These are phyloP conservation scores for Chenopodium formosanum DNA, from an alignment of 148 eudicot species.

Conservation along the genomic window DNA sequence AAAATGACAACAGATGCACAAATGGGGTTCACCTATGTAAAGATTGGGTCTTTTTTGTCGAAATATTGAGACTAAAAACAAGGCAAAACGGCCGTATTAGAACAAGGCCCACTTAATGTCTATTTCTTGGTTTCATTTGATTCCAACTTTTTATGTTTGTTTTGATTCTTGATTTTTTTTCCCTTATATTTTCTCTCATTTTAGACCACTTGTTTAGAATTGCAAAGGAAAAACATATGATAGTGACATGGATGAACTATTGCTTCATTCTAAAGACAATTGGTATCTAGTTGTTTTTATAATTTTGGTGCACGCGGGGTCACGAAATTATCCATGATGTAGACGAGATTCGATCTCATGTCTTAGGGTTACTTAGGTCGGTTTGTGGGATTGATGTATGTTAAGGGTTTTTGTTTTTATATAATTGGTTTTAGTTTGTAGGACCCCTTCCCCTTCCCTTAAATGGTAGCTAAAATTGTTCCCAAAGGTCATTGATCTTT, in stretches of 20 bases:
- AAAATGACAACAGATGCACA: slow-evolving; percentile 15
- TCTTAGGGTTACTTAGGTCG: background rate
- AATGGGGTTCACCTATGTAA: slow-evolving; percentile 14
- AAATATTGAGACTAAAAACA: background rate
- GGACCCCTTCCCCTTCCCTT: slow-evolving; percentile 29
- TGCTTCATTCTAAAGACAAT: slow-evolving; percentile 1
- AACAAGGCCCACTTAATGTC: slow-evolving; percentile 28
- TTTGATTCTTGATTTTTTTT: slow-evolving; percentile 18
- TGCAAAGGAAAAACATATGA: slow-evolving; percentile 14
- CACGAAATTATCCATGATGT: too few species aligned
- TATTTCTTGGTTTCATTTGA: slow-evolving; percentile 11
- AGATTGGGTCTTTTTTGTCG: slow-evolving; percentile 17
- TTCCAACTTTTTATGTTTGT: slow-evolving; percentile 28
- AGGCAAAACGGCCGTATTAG: slow-evolving; percentile 14
- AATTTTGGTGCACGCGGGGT: too few species aligned
- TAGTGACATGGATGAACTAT: slow-evolving; percentile 21
- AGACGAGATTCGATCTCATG: too few species aligned
- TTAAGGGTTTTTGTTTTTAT: slow-evolving; percentile 5
- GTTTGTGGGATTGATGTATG: slow-evolving; percentile 14
- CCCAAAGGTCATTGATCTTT: slow-evolving; percentile 38
- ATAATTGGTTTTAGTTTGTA: slow-evolving; percentile 21
- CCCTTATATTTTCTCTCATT: slow-evolving; percentile 3
- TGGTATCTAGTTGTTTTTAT: slow-evolving; percentile 15
- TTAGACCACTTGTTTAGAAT: slow-evolving; percentile 23
- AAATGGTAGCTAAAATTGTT: slow-evolving; percentile 23